phyloP scores from a whole-genome alignment of 768 basidiomycete species.

The Tylopilus sp. region DNA sequence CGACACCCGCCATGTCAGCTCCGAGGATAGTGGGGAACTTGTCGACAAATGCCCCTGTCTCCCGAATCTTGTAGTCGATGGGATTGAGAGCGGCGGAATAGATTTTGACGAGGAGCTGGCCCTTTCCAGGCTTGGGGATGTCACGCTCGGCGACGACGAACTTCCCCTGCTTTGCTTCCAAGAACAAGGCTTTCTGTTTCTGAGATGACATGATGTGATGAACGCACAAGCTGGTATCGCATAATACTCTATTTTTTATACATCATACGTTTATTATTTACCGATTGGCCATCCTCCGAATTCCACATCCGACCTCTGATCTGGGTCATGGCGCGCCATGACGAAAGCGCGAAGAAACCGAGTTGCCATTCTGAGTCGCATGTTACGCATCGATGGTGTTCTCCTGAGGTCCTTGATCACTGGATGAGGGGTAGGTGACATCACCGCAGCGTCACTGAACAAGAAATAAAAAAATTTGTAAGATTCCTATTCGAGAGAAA shows the following conservation, averaged over 20 bases:
- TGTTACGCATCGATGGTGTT: slow-evolving; percentile 31
- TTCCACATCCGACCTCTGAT: slow-evolving; percentile 26
- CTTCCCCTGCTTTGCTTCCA: slow-evolving; percentile 25
- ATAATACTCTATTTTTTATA: slow-evolving; percentile 10
- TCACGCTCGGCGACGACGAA: slow-evolving; percentile 28
- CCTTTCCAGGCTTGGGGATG: slow-evolving; percentile 34
- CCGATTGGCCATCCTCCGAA: slow-evolving; percentile 30
- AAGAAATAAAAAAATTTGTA: slow-evolving; percentile 14
- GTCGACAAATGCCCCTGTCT: slow-evolving; percentile 29
- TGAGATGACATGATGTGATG: slow-evolving; percentile 19
- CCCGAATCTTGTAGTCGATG: slow-evolving; percentile 39
- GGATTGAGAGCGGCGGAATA: slow-evolving; percentile 44
- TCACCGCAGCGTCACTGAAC: slow-evolving; percentile 23
- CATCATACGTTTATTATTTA: slow-evolving; percentile 24
- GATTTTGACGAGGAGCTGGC: slow-evolving; percentile 42
- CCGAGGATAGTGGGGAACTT: slow-evolving; percentile 37
- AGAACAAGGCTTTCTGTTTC: slow-evolving; percentile 30
- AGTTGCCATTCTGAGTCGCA: slow-evolving; percentile 30
- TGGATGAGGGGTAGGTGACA: slow-evolving; percentile 15
- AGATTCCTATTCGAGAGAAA: slow-evolving; percentile 25
- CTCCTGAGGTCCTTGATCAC: slow-evolving; percentile 25
- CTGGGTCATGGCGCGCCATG: slow-evolving; percentile 28
- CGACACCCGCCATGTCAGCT: slow-evolving; percentile 36
- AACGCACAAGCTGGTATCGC: slow-evolving; percentile 10
- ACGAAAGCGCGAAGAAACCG: slow-evolving; percentile 30